A percentile compares a stretch with the other conserved stretches of the same genome.
Conservation (phyloP, 441 rosid genomes). For the Syzygium malaccense region DNA sequence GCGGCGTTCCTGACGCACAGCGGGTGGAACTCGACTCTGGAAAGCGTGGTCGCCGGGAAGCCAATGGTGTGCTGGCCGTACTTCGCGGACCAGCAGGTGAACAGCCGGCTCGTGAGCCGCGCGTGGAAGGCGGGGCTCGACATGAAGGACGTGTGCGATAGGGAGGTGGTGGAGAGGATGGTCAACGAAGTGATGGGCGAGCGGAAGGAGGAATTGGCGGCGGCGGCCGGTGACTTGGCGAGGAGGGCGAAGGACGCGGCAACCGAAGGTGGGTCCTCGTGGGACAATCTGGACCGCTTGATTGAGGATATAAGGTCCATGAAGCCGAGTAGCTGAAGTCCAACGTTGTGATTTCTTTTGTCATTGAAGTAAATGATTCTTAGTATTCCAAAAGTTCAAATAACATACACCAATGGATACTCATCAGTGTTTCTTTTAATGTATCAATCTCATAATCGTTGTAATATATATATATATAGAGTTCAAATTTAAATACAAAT, state of each 20-base stretch:
- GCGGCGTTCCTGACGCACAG: conserved; percentile 6
- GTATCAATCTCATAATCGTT: background rate
- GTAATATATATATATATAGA: background rate
- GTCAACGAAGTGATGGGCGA: background rate
- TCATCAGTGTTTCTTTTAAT: background rate
- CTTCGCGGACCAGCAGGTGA: conserved; percentile 7
- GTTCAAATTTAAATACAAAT: background rate
- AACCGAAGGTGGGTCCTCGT: background rate
- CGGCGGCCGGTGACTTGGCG: background rate
- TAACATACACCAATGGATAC: background rate
- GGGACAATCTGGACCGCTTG: background rate
- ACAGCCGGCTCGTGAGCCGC: conserved; percentile 7
- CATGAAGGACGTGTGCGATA: conserved; percentile 2
- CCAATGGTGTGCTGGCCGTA: conserved; percentile 7
- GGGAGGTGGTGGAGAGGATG: background rate
- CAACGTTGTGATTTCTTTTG: background rate
- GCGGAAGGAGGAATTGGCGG: background rate
- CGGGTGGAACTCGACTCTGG: conserved; percentile 8
- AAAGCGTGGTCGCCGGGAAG: background rate
- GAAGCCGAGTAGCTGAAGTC: background rate
- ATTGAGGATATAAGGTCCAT: background rate
- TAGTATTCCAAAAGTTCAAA: background rate
- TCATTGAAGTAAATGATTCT: background rate
- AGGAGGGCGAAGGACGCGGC: background rate
- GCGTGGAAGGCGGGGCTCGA: conserved; percentile 3